Conservation (phyloP, 768 basidiomycete species). For the Termitomyces sp. region DNA sequence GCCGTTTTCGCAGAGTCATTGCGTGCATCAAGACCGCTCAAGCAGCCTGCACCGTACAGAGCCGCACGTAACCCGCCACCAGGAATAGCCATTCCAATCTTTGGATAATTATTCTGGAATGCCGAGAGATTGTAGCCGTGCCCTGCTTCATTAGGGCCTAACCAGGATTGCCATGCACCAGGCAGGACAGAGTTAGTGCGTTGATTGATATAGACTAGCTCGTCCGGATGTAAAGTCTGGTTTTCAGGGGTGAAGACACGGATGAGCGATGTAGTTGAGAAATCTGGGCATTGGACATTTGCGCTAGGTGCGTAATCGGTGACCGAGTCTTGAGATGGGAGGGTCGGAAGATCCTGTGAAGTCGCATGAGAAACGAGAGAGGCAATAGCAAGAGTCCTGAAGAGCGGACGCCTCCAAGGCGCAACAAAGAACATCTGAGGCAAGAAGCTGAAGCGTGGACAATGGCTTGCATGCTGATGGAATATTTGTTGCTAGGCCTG, state of each 20-base stretch:
- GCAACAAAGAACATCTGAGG: conserved; percentile 1
- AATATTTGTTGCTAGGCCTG: background rate
- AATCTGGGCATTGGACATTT: conserved; percentile 49
- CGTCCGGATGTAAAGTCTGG: conserved; percentile 48
- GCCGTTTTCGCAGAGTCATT: conserved; percentile 52
- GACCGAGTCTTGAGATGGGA: conserved; percentile 25
- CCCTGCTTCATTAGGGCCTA: conserved; percentile 48
- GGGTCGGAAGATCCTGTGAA: conserved; percentile 13
- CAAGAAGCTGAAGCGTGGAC: background rate
- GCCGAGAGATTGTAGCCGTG: conserved; percentile 50
- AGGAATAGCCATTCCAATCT: conserved; percentile 61
- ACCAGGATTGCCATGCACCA: conserved; percentile 55
- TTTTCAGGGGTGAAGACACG: conserved; percentile 48
- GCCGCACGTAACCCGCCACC: conserved; percentile 73
- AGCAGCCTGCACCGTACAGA: conserved; percentile 57
- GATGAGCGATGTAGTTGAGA: conserved; percentile 43
- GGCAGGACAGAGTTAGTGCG: conserved; percentile 40
- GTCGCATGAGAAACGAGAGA: conserved; percentile 10
- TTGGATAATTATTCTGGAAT: conserved; percentile 42
- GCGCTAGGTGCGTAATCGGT: conserved; percentile 50
- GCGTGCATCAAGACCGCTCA: conserved; percentile 57
- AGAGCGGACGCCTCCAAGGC: background rate
- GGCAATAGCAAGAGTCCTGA: conserved; percentile 7
- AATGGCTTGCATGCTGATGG: background rate
- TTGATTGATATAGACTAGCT: conserved; percentile 42